These are phyloP conservation scores for Pseudophaeomoniella oleicola DNA, from an alignment of 2,329 filamentous ascomycete species.

Conservation along the genomic window DNA sequence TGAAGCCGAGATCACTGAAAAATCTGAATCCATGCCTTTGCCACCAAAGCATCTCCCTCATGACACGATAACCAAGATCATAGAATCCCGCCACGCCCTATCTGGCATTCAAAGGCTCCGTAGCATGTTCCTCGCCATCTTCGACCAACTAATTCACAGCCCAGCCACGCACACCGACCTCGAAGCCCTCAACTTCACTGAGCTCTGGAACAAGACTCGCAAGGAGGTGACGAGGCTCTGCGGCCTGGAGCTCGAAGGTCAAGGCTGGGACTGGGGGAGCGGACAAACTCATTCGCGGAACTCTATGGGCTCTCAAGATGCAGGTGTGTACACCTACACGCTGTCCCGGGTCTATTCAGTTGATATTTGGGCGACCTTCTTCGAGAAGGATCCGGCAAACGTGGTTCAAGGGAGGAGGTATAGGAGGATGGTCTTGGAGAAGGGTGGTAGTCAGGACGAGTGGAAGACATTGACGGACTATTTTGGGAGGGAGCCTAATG, in stretches of 20 bases:
- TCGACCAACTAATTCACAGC: neutral
- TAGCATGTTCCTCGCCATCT: neutral
- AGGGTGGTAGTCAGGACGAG: constrained; percentile 41
- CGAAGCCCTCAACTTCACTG: neutral
- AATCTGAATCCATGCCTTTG: neutral
- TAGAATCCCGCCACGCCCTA: neutral
- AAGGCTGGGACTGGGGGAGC: constrained; percentile 49
- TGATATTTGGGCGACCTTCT: constrained; percentile 38
- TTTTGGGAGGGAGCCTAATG: constrained; percentile 33
- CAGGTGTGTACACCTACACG: neutral
- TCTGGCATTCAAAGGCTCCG: neutral
- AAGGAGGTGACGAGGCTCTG: constrained; percentile 58
- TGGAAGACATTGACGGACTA: constrained; percentile 37
- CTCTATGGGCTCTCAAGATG: neutral
- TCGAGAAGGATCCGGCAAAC: constrained; percentile 37
- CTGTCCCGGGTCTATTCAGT: constrained; percentile 34
- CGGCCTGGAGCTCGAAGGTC: constrained; percentile 44
- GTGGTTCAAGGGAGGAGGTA: constrained; percentile 33
- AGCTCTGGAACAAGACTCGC: neutral
- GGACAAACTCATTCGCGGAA: constrained; percentile 71
- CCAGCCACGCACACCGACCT: neutral
- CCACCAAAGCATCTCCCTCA: neutral
- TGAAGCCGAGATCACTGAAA: neutral
- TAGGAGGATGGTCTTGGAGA: constrained; percentile 35
- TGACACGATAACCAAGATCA: neutral